Percentiles rank a stretch among this genome's conserved stretches.
Conservation (phyloP, 1,284 basidiomycete genomes). For the Trametes hirsuta region DNA sequence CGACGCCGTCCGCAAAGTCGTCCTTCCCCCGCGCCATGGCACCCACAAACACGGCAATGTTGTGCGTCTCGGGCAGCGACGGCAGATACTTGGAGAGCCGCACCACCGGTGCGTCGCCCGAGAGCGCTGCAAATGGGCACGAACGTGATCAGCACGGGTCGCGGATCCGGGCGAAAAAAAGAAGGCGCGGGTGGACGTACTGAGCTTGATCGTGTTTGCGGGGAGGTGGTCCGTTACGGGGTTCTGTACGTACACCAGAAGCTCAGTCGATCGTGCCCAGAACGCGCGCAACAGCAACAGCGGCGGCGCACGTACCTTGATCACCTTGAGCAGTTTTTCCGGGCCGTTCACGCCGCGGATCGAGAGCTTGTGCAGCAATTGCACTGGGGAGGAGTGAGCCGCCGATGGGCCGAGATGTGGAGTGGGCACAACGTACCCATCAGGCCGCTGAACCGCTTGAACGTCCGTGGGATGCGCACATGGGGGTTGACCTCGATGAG, state of each 20-base stretch:
- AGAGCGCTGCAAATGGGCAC: constrained; percentile 65
- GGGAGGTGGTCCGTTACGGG: constrained; percentile 96
- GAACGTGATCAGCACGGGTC: constrained; percentile 3
- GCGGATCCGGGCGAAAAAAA: constrained; percentile 3
- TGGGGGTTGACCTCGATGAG: constrained; percentile 99
- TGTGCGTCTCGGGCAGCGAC: constrained; percentile 84
- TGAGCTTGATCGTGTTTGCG: constrained; percentile 94
- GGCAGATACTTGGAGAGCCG: constrained; percentile 85
- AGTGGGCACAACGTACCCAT: constrained; percentile 75
- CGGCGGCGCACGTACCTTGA: constrained; percentile 65
- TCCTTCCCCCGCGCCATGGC: constrained; percentile 97
- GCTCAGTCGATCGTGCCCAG: constrained; percentile 4
- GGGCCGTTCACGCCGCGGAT: constrained; percentile 96
- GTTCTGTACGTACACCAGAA: constrained; percentile 58
- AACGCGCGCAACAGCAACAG: background rate
- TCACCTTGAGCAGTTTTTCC: constrained; percentile 95
- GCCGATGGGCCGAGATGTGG: background rate
- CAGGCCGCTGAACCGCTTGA: constrained; percentile 97
- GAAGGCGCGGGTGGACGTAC: constrained; percentile 49
- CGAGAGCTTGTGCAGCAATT: constrained; percentile 94
- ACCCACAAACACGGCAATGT: constrained; percentile 94
- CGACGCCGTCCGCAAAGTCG: constrained; percentile 95
- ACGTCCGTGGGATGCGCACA: constrained; percentile 96
- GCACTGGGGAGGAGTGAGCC: constrained; percentile 58
- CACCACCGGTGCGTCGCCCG: constrained; percentile 87